phyloP scores from a whole-genome alignment of 805 yeast species.

The Hermanozyma aechmeae region DNA sequence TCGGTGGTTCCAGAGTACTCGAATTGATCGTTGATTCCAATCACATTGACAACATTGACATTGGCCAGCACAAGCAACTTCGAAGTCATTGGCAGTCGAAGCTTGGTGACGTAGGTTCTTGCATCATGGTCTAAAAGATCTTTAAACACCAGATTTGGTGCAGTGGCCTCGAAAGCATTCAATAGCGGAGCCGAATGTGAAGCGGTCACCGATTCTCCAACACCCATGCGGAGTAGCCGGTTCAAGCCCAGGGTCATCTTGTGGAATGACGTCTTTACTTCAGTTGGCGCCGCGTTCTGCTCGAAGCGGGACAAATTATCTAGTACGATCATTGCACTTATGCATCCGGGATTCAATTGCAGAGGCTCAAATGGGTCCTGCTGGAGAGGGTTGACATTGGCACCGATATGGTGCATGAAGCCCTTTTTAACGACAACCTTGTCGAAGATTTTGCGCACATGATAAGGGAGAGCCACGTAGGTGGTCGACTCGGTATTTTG shows the following conservation, averaged over 20 bases:
- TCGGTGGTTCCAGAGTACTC: constrained; percentile 14
- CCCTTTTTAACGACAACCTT: constrained; percentile 27
- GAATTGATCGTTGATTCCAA: constrained; percentile 23
- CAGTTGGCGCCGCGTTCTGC: constrained; percentile 3
- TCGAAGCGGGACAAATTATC: constrained; percentile 2
- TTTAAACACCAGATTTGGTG: constrained; percentile 8
- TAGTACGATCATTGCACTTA: constrained; percentile 12
- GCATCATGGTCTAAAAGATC: constrained; percentile 24
- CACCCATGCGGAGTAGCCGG: constrained; percentile 13
- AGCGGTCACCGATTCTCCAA: no score
- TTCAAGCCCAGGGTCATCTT: constrained; percentile 25
- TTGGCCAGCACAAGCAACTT: constrained; percentile 37
- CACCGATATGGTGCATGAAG: constrained; percentile 38
- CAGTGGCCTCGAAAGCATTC: neutral
- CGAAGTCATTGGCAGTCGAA: constrained; percentile 16
- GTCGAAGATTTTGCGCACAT: constrained; percentile 33
- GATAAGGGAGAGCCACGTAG: constrained; percentile 43
- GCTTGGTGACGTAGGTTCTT: constrained; percentile 19
- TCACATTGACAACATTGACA: constrained; percentile 40
- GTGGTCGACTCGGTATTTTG: constrained; percentile 37
- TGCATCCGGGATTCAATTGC: constrained; percentile 48
- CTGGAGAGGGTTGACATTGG: constrained; percentile 41
- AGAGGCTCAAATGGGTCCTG: constrained; percentile 46
- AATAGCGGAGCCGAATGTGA: neutral
- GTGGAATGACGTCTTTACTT: constrained; percentile 18